Base-by-base conservation (phyloP, 768 basidiomycete species). In the Podaxis sp. region DNA sequence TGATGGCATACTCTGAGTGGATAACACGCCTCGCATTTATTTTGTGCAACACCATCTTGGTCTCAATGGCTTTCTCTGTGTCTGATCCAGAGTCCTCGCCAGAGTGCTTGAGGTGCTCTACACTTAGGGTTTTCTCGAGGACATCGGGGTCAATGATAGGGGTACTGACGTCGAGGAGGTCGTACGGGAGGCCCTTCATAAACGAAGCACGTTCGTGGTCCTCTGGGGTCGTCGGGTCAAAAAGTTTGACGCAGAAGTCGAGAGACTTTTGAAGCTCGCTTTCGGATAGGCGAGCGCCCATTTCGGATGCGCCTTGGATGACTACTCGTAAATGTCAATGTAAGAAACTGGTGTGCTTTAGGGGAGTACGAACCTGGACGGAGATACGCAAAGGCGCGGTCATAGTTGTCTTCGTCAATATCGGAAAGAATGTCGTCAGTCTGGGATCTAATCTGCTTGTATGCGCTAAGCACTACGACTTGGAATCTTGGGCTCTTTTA, bases 251-350 rank as follows among this genome's bases (percentile, higher is more conserved):
- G 70, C 90, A 91, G 71, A 93, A 93, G 72, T 91, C 88, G 24
- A 93, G 79, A 17, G 91, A 88, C 61, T 80, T 85, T 66, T 91
- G 87, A 0, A 93, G 80, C 72, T 93, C 91, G 52, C 76, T 79
- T 72, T 90, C 90, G 2, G 88, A 90, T 37, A 92, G 79, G 15
- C 81, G 84, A 36, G 78, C 76, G 13, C 90, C 91, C 82, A 91
- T 86, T 64, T 93, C 91, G 0, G 87, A 87, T 49, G 87, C 87
- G 5, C 91, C 91, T 73, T 92, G 91, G 40, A 92, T 91, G 30
- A 93, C 91, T 92, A 63, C 1, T 33, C 20, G 38, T 30, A 48
- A 28, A 54, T 30, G 60, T 64, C 41, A 63, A 37, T 26, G 15
- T 11, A 33, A 28, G 44, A 6, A 17, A 48, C n/a, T 22, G 1